Base-by-base conservation (phyloP, 345 rosid genomes). In the Populus deltoides region DNA sequence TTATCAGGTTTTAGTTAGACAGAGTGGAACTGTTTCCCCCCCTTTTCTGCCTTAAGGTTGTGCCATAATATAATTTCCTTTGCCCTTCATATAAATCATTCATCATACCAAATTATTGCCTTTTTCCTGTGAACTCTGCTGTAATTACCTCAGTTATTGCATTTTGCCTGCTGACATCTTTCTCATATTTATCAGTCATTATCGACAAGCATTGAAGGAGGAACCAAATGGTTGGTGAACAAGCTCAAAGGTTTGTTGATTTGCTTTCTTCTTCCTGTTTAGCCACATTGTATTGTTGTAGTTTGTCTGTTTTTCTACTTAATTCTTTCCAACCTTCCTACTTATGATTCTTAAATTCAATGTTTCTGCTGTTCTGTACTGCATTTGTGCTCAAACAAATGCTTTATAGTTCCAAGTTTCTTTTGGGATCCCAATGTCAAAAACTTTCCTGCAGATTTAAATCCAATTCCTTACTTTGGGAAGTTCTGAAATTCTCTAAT, bases 171-270 rank as follows among this genome's bases (percentile, higher is more conserved):
- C 70, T 83, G n/a, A 73, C 49, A 16, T 66, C 2, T 73, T 78
- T 57, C 25, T 59, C 20, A 43, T 41, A 36, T 8, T 66, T 18
- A 75, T 72, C 85, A 94, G 98, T 94, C 98, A 29, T 18, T 94
- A 81, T 89, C 92, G 12, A 88, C 78, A 84, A 92, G 97, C 83
- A 90, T 92, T 78, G 92, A 89, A 89, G 97, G 94, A 81, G 97
- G 98, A 81, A 83, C 98, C 57, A 96, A 89, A 80, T 93, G 97
- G 97, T 68, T 93, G 84, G 99, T 96, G 74, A 93, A 91, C 88
- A 96, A 92, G 84, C 39, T 96, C 68, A 96, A 93, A 96, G 99
- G 99, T 92, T 73, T 24, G 85, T 71, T 53, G 3, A 53, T 55
- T 79, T 67, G 5, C 62, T 76, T 38, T 36, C 22, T 41, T 20